Evolutionary conservation across 2,329 filamentous ascomycete species (phyloP), one percentile per base, ranked within the genome.

Genomic region (Blastomyces parvus): DNA sequence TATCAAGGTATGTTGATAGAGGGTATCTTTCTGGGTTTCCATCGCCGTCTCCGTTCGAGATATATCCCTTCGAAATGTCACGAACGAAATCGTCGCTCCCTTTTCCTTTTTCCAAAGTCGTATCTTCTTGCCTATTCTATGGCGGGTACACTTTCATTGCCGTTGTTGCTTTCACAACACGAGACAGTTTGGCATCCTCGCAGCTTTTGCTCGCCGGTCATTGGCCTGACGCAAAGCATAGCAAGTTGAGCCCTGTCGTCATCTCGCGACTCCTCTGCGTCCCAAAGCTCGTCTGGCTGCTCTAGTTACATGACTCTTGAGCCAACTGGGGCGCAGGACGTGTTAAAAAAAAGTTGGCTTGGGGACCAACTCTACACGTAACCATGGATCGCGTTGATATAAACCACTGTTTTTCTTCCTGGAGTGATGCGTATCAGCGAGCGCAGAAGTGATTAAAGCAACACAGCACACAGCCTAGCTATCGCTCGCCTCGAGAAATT

Each of bases 1-100:
- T 87, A 95, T 99, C 83, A 97, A 99, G 94, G 94, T 99, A 99
- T 95, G 94, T 99, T 91, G 89, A 91, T 87, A 83, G 85, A 88
- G 88, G 87, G 87, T 85, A 65, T 61, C 64, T 86, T 59, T 82
- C 84, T 83, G 85, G 86, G 85, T 83, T 87, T 86, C 83, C 80
- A 83, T 88, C 86, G 86, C 84, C 85, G 81, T 80, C 75, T 80
- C 76, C 72, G 77, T 73, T 77, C 74, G 70, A 74, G 71, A 73
- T 71, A 70, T 44, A 56, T 63, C 27, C 48, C 61, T 65, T 67
- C 66, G 67, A 64, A 33, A 36, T 64, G 52, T 72, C 72, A 73
- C 72, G 71, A 73, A 70, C 72, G 72, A 70, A 69, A 71, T 70
- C 69, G 66, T 71, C 69, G 69, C 69, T 70, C 68, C 64, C 69